Conservation (phyloP, 176 grass and related monocot species). For the Elymus sibiricus region DNA sequence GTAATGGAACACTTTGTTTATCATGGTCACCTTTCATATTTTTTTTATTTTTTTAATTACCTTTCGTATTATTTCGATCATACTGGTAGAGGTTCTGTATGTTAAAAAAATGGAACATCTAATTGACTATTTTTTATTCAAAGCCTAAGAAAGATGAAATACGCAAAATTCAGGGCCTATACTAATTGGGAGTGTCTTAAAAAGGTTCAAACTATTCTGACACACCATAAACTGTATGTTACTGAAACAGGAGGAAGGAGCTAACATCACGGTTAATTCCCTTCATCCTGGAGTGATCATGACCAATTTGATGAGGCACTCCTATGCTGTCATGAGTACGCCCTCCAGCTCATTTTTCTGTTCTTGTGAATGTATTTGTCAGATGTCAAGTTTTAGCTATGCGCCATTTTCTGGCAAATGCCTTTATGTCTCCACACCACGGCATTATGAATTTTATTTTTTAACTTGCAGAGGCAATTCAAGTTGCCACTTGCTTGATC, state of each 20-base stretch:
- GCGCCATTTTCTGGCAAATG: background rate
- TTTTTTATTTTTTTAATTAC: too few relatives aligned
- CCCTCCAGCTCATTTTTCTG: background rate
- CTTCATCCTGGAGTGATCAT: slow-evolving; percentile 92
- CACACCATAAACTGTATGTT: background rate
- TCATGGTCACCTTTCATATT: too few relatives aligned
- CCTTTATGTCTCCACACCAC: background rate
- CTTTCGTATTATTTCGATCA: too few relatives aligned
- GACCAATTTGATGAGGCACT: slow-evolving; percentile 87
- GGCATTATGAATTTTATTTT: background rate
- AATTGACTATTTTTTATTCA: too few relatives aligned
- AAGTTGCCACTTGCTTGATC: slow-evolving; percentile 52
- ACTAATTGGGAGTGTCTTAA: background rate
- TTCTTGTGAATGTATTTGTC: background rate
- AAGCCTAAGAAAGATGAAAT: too few relatives aligned
- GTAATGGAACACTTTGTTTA: background rate
- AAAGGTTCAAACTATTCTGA: background rate
- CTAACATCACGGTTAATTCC: slow-evolving; percentile 72
- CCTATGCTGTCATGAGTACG: slow-evolving; percentile 69
- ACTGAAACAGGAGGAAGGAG: slow-evolving; percentile 70
- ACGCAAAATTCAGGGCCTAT: too few relatives aligned
- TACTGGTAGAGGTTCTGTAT: too few relatives aligned
- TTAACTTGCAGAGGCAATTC: slow-evolving; percentile 46
- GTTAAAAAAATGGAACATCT: too few relatives aligned
- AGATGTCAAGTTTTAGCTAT: background rate